These are phyloP conservation scores for Seiridium cupressi DNA, from an alignment of 2,329 filamentous ascomycete genomes.

Conservation along the genomic window DNA sequence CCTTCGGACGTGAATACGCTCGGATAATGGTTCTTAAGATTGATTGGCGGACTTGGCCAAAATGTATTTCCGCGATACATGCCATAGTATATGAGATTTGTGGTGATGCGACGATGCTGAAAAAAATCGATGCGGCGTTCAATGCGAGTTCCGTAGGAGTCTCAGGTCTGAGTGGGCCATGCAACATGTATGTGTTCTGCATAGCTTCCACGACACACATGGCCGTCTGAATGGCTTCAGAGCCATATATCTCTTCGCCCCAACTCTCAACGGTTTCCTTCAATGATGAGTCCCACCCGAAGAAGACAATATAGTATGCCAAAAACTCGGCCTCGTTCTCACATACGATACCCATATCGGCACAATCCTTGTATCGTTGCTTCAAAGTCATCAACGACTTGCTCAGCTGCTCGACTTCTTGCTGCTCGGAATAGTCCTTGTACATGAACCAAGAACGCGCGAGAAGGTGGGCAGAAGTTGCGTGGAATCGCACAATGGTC, in stretches of 20 bases:
- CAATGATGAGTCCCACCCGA: conserved; percentile 57
- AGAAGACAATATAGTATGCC: conserved; percentile 63
- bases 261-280: conserved; percentile 54
- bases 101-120: conserved; percentile 55
- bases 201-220: conserved; percentile 59
- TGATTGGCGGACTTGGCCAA: conserved; percentile 57
- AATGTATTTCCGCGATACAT: conserved; percentile 67
- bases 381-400: conserved; percentile 65
- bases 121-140: conserved; percentile 52
- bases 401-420: conserved; percentile 66
- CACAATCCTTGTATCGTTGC: conserved; percentile 65
- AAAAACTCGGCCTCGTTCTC: conserved; percentile 66
- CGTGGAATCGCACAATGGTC: conserved; percentile 66
- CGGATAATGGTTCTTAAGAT: conserved; percentile 55
- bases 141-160: conserved; percentile 47
- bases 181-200: conserved; percentile 56
- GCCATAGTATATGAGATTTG: conserved; percentile 67
- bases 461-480: conserved; percentile 62
- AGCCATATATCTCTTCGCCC: conserved; percentile 55
- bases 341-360: conserved; percentile 54
- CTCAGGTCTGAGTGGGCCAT: conserved; percentile 53
- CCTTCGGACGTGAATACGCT: conserved; percentile 55
- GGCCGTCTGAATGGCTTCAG: conserved; percentile 60
- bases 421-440: conserved; percentile 63
- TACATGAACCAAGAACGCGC: conserved; percentile 54